Base-by-base conservation (phyloP, 805 yeast species). In the Yamadazyma endophytica region DNA sequence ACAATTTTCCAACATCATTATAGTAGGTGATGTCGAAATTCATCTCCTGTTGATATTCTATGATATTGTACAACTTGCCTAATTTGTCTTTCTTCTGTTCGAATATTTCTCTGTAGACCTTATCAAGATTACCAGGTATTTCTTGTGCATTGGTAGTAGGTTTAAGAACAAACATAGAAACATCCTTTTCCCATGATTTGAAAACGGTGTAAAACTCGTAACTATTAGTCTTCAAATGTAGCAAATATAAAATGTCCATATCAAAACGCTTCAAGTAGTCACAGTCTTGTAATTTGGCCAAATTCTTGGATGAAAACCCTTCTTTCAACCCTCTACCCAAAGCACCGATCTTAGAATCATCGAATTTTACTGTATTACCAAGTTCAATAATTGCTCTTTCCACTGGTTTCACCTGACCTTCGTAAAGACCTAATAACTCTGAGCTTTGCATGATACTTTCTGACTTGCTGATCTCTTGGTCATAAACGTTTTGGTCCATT, bases 311-410 rank as follows among this genome's bases (percentile, higher is more conserved):
- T 9, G 82, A 76, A 55, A 94, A 94, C 1, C 98, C 98, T 36
- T 73, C 71, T 44, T 85, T 88, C 35, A 92, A 61, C 17, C 96
- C 95, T 46, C 73, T 75, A 6, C 97, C 95, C 7, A 94, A 62
- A 0, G 88, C 77, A 6, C 97, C 96, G n/a, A 85, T 73, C 33
- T 73, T 68, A 1, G 76, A 63, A 26, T 81, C 80, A 40, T 78
- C 85, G 41, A 89, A 81, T 11, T 68, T 68, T 13, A 89, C 82
- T 11, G 76, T 67, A 15, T 79, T 67, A 3, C 98, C 97, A 12
- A 92, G 60, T 19, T 81, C 82, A 42, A 92, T 73, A 26, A 87
- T 72, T 0, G 87, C 87, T 28, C 96, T 64, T 37, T 87, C 90
- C 4, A 72, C 62, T 0, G 86, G 56, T 6, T 64, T 67, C 23